Evolutionary conservation across 2,329 filamentous ascomycete species (phyloP).

Genomic region (Eutypella sp.): DNA sequence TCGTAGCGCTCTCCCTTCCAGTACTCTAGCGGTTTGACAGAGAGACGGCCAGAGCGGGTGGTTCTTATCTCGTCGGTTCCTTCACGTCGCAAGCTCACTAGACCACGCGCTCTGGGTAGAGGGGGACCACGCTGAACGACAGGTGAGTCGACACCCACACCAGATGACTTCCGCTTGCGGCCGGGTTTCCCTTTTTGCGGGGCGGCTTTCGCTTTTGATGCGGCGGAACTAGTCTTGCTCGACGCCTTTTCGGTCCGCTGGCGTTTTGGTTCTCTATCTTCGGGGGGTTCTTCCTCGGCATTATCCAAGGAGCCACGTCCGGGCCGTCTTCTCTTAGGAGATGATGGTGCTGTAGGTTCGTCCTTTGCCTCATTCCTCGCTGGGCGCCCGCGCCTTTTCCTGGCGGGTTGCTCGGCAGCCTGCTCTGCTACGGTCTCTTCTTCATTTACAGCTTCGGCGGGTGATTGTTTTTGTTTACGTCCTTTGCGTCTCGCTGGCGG

Average conservation of each 20-base stretch:
- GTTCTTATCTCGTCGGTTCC: slow-evolving; percentile 48
- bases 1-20: slow-evolving; percentile 83
- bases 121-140: slow-evolving; percentile 49
- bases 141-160: slow-evolving; percentile 40
- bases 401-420: slow-evolving; percentile 18
- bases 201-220: slow-evolving; percentile 16
- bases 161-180: slow-evolving; percentile 33
- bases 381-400: slow-evolving; percentile 23
- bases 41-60: slow-evolving; percentile 73
- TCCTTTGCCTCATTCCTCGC: slow-evolving; percentile 12
- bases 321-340: slow-evolving; percentile 16
- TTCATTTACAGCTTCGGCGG: slow-evolving; percentile 13
- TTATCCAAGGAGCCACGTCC: slow-evolving; percentile 17
- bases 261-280: slow-evolving; percentile 20
- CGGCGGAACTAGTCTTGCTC: slow-evolving; percentile 13
- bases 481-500: slow-evolving; percentile 17
- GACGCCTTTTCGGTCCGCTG: slow-evolving; percentile 16
- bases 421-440: slow-evolving; percentile 11
- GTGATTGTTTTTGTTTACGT: slow-evolving; percentile 20
- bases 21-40: slow-evolving; percentile 72
- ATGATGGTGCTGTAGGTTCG: slow-evolving; percentile 10
- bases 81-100: slow-evolving; percentile 47
- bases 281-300: slow-evolving; percentile 11
- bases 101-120: slow-evolving; percentile 48
- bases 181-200: slow-evolving; percentile 26